Evolutionary conservation across 2,329 filamentous ascomycete species (phyloP).

Genomic region (Pyrenophora graminea): DNA sequence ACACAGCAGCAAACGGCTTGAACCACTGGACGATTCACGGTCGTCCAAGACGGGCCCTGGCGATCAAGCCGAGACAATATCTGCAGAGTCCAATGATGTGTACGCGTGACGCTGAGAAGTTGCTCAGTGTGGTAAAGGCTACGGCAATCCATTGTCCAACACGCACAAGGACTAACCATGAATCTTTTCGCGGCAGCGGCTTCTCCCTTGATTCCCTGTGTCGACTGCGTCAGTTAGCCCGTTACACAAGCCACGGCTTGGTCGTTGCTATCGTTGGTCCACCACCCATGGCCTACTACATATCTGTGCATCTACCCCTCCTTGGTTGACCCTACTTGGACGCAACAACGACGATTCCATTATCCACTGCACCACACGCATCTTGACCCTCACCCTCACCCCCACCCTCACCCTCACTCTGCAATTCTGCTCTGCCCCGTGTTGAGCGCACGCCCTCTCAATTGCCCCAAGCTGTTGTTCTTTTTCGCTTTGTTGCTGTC

Average conservation of each 20-base stretch:
- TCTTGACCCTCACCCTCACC: background rate
- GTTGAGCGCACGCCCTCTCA: background rate
- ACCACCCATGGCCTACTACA: constrained; percentile 35
- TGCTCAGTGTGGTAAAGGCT: constrained; percentile 27
- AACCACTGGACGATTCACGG: constrained; percentile 10
- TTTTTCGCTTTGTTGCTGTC: constrained; percentile 9
- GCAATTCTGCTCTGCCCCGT: background rate
- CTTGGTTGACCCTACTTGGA: constrained; percentile 13
- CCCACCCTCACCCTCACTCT: background rate
- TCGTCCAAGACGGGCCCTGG: constrained; percentile 26
- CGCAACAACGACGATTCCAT: constrained; percentile 12
- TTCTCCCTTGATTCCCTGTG: constrained; percentile 18
- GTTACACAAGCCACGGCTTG: constrained; percentile 32
- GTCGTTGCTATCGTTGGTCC: constrained; percentile 34
- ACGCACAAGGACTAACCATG: constrained; percentile 10
- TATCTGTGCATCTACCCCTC: constrained; percentile 44
- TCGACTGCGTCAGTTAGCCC: constrained; percentile 23
- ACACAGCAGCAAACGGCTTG: constrained; percentile 10
- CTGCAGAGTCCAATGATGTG: constrained; percentile 20
- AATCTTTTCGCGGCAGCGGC: constrained; percentile 19
- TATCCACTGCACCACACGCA: constrained; percentile 15
- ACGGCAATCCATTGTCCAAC: constrained; percentile 29
- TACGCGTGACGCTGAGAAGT: constrained; percentile 40
- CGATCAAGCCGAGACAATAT: constrained; percentile 22
- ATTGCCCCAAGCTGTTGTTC: background rate